These are phyloP conservation scores for Arthrinium puccinioides DNA, from an alignment of 2,329 filamentous ascomycete genomes.

Conservation along the genomic window DNA sequence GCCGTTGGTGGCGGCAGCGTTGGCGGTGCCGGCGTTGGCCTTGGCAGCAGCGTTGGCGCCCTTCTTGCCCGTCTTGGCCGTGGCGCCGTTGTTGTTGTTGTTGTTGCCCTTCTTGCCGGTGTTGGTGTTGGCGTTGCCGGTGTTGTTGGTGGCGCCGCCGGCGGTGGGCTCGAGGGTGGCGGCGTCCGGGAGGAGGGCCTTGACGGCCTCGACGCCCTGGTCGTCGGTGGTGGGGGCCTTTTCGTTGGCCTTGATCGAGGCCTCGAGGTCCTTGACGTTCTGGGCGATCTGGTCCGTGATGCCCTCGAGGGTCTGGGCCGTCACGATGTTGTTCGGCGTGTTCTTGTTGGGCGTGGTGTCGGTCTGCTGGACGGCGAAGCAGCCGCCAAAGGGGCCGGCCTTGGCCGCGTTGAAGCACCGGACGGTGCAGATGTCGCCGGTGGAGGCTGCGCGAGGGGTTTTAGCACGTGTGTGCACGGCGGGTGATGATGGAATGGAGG, in stretches of 20 bases:
- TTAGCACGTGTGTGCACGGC: neutral
- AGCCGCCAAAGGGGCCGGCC: constrained; percentile 24
- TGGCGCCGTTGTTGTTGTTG: neutral
- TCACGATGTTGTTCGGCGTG: constrained; percentile 24
- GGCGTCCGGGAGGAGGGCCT: constrained; percentile 18
- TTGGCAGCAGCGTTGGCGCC: constrained; percentile 20
- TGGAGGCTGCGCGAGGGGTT: constrained; percentile 21
- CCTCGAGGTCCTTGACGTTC: constrained; percentile 32
- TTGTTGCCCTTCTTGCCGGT: constrained; percentile 2
- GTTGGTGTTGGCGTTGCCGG: neutral
- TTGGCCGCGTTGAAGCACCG: constrained; percentile 29
- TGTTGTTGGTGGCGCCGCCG: neutral
- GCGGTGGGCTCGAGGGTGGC: constrained; percentile 6
- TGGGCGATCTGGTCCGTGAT: constrained; percentile 31
- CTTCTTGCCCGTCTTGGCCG: neutral
- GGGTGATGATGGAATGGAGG: neutral
- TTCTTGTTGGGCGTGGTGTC: constrained; percentile 23
- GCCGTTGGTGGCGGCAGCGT: constrained; percentile 6
- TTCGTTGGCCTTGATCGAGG: constrained; percentile 30
- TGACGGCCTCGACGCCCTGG: constrained; percentile 21
- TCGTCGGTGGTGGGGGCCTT: constrained; percentile 20
- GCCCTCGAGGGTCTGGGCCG: constrained; percentile 28
- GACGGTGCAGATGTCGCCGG: constrained; percentile 34
- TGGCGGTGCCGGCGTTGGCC: constrained; percentile 6
- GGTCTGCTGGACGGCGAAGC: constrained; percentile 33